Base-by-base conservation (phyloP, 2,329 filamentous ascomycete genomes). In the Phyllachora maydis region DNA sequence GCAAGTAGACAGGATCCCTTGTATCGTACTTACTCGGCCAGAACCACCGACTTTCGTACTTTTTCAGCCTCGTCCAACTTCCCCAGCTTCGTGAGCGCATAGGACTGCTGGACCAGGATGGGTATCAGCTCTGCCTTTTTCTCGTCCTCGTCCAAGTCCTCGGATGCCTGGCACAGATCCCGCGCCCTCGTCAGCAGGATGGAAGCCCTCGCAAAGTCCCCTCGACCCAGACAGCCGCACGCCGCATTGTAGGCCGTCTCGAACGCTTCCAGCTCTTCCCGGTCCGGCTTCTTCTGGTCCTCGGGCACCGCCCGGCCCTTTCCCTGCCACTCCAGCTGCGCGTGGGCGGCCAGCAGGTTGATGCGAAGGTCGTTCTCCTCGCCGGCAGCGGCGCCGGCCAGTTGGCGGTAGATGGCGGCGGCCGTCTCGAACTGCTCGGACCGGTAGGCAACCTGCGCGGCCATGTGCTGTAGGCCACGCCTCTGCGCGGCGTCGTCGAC, bases 221-320 rank as follows among this genome's bases (percentile, higher is more conserved):
- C 72, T 22, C 65, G 56, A 9, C 74, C 73, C 35, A 88, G 69
- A 41, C 65, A 67, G 11, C 59, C 59, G 42, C 77, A 85, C 6
- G 76, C 78, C 13, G 67, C 62, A 43, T 90, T 90, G 49, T 78
- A 90, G 8, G 75, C 71, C 14, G 74, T 71, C 50, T 88, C 79
- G 35, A 88, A 88, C 2, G 71, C 65, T 31, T 82, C 74, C 14
- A 75, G 47, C 35, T 77, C 66, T 29, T 70, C 65, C 28, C 59
- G 51, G 5, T 49, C 48, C 6, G 60, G 52, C 38, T 64, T 54
- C 37, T 63, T 65, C 43, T 64, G 62, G 33, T 54, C 54, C 16
- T 45, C 39, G n/a, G 49, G 43, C 18, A 60, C 51, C 19, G 58
- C 37, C 31, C 59, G 46, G 11, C 57, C 59, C 23, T 53, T 50